Conservation (phyloP, 257 asterid species). For the Cordia subcordata region DNA sequence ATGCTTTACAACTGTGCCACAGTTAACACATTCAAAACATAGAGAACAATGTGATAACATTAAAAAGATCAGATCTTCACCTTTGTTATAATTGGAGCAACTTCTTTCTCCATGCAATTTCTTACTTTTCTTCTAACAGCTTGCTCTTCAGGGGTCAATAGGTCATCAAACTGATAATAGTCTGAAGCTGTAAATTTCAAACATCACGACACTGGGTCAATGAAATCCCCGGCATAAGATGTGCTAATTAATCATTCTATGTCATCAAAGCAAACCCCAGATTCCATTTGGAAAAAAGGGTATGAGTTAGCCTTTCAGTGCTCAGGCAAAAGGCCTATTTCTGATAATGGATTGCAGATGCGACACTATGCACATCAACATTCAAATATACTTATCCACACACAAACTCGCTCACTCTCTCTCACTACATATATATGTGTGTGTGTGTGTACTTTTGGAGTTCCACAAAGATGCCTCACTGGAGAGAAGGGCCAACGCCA, state of each 20-base stretch:
- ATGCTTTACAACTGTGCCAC: background rate
- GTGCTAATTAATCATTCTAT: background rate
- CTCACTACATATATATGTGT: no score
- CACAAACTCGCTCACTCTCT: no score
- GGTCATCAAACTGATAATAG: conserved; percentile 85
- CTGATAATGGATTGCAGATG: no score
- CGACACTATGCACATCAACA: no score
- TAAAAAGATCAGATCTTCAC: conserved; percentile 18
- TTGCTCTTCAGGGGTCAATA: conserved; percentile 69
- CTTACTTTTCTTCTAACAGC: conserved; percentile 61
- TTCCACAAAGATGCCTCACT: no score
- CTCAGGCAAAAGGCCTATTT: background rate
- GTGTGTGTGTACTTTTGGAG: no score
- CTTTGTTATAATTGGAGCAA: conserved; percentile 94
- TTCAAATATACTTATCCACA: no score
- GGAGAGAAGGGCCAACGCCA: no score
- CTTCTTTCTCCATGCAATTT: conserved; percentile 85
- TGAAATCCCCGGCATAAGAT: conserved; percentile 1
- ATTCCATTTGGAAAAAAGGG: background rate
- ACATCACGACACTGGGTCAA: background rate
- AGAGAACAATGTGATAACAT: background rate
- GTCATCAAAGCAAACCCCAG: background rate
- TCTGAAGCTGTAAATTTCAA: conserved; percentile 65
- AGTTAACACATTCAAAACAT: background rate
- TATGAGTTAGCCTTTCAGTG: background rate